Conservation (phyloP, 331 rosid genomes). For the Dryas integrifolia region DNA sequence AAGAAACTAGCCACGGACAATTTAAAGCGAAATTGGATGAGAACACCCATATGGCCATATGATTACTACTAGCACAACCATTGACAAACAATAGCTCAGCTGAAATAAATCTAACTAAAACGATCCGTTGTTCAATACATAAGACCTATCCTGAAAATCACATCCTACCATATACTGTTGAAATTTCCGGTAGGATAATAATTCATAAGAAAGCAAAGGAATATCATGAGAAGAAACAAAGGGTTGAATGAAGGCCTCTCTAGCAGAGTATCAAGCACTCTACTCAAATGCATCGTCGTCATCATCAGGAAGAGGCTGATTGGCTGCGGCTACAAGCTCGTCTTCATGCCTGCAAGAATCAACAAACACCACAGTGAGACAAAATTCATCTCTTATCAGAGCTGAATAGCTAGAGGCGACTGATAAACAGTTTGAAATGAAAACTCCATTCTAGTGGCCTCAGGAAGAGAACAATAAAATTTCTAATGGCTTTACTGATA, state of each 20-base stretch:
- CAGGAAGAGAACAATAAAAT: too few relatives aligned
- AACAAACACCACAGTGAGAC: neutral
- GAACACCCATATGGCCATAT: neutral
- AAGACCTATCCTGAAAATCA: neutral
- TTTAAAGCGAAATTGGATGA: neutral
- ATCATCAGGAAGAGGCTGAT: conserved; percentile 68
- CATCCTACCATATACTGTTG: conserved; percentile 15
- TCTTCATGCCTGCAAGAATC: conserved; percentile 49
- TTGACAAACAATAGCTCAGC: neutral
- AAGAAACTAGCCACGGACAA: neutral
- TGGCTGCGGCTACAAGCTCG: conserved; percentile 41
- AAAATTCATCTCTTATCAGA: neutral
- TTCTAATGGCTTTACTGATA: too few relatives aligned
- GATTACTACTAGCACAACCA: conserved; percentile 12
- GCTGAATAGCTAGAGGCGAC: too few relatives aligned
- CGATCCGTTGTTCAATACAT: conserved; percentile 3
- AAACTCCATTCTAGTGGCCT: neutral
- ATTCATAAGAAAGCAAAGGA: neutral
- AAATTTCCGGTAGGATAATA: neutral
- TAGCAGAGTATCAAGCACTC: neutral
- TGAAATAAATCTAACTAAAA: conserved; percentile 6
- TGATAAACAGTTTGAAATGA: too few relatives aligned
- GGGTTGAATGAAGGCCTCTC: neutral
- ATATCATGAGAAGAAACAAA: neutral
- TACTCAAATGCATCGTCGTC: conserved; percentile 53